Percentiles rank a stretch among this genome's conserved stretches.
phyloP scores from a whole-genome alignment of 164 flowering plant species.

The Nelumbo lutea region DNA sequence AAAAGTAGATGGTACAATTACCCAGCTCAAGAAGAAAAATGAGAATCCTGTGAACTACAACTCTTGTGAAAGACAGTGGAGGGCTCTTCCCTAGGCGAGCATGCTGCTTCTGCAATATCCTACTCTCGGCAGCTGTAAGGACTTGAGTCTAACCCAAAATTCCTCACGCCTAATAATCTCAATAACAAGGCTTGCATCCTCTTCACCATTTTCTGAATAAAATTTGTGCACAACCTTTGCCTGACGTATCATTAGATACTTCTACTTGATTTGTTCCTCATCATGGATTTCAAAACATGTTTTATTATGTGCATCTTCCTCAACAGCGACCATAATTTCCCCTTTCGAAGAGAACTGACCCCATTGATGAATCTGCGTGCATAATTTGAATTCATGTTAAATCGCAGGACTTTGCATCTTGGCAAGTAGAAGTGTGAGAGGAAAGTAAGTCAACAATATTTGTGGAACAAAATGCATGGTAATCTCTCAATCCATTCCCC shows the following conservation, averaged over 20 bases:
- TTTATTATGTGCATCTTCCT: conserved; percentile 12
- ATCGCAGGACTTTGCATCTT: conserved; percentile 18
- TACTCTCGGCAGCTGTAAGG: conserved; percentile 43
- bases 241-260: conserved; percentile 15
- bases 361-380: not conserved
- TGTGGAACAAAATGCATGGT: conserved; percentile 37
- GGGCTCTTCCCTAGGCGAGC: conserved; percentile 93
- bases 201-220: conserved; percentile 10
- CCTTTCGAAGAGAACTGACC: conserved; percentile 13
- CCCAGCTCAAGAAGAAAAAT: conserved; percentile 91
- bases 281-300: conserved; percentile 11
- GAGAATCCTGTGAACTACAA: conserved; percentile 97
- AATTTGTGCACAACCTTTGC: not conserved
- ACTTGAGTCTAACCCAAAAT: conserved; percentile 75
- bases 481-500: conserved; percentile 88
- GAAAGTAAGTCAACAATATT: conserved; percentile 16
- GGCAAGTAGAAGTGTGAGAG: conserved; percentile 13
- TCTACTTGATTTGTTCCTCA: conserved; percentile 8
- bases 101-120: conserved; percentile 86
- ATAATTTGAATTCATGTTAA: not conserved
- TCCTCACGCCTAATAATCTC: conserved; percentile 87
- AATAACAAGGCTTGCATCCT: conserved; percentile 48
- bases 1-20: conserved; percentile 20
- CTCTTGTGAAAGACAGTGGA: conserved; percentile 91
- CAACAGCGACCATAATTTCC: conserved; percentile 7